Evolutionary conservation across 208 protist species (phyloP), one percentile per base, ranked within the genome.

Genomic region (Crithidia expoeki): DNA sequence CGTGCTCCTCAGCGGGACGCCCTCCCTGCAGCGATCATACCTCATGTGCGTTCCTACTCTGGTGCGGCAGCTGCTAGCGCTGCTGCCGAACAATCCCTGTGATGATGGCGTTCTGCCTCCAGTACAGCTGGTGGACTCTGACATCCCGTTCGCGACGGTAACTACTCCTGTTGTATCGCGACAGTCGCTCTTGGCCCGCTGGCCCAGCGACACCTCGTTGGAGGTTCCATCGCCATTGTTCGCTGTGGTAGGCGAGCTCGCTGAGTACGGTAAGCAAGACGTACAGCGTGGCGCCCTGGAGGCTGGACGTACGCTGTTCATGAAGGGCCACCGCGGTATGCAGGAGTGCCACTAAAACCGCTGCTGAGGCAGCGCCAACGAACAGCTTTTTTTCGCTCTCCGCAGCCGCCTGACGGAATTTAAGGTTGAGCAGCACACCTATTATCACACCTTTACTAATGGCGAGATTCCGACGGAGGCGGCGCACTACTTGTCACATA

Each of bases 101-200:
- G 85, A 90, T 53, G 76, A 90, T 76, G 77, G 76, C 60, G 69
- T 67, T 21, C 55, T 80, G 49, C 65, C 83, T n/a, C 68, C 68
- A 1, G 57, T 79, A 30, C 50, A 55, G 17, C 25, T 72, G 33
- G 42, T 71, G 50, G 73, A 68, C 50, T 51, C 55, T 12, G 78
- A 87, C 23, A n/a, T 61, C 27, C 71, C 73, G 14, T 34, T 46
- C 46, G 61, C 83, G 27, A 60, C 44, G 17, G 38, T 86, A 38
- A 52, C 68, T 14, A 81, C 66, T 16, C 56, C 73, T 5, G 30
- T 69, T 23, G 42, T 63, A 2, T 49, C 70, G 14, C 79, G 83
- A 14, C 83, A 85, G 66, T 57, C 73, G 6, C 53, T 78, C 17
- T 69, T 88, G 0, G 68, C 79, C 2, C 70, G 64, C 21, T 88